These are phyloP conservation scores for Heimioporus sp. DNA, from an alignment of 768 basidiomycete genomes.

Conservation along the genomic window DNA sequence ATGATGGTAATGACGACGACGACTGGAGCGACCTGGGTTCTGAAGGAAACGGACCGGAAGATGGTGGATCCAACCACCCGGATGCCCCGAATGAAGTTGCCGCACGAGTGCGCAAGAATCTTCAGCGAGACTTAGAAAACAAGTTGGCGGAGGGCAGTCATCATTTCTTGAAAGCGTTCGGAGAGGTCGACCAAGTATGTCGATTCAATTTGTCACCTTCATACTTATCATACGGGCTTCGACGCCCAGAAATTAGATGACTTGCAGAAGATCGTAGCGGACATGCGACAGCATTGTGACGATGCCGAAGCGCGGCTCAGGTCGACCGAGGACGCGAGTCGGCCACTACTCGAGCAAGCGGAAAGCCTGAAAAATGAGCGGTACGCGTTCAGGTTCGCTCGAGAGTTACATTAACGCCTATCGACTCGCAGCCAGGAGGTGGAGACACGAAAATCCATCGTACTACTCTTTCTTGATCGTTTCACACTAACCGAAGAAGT, in stretches of 20 bases:
- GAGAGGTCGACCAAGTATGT: slow-evolving; percentile 86
- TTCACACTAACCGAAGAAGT: slow-evolving; percentile 81
- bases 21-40: slow-evolving; percentile 24
- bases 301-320: slow-evolving; percentile 77
- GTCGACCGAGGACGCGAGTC: slow-evolving; percentile 74
- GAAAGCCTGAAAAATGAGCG: slow-evolving; percentile 71
- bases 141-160: slow-evolving; percentile 80
- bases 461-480: slow-evolving; percentile 73
- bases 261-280: slow-evolving; percentile 70
- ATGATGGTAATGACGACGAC: slow-evolving; percentile 36
- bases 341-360: slow-evolving; percentile 77
- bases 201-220: not conserved
- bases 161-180: slow-evolving; percentile 80
- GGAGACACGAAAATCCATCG: slow-evolving; percentile 69
- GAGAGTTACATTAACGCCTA: not conserved
- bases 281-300: slow-evolving; percentile 82
- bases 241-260: slow-evolving; percentile 72
- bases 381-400: slow-evolving; percentile 35
- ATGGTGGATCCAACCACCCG: slow-evolving; percentile 16
- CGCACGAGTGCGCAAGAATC: slow-evolving; percentile 69
- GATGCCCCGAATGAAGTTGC: slow-evolving; percentile 60
- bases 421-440: slow-evolving; percentile 54
- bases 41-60: slow-evolving; percentile 5
- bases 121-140: slow-evolving; percentile 82
- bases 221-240: not conserved